Evolutionary conservation across 2,329 filamentous ascomycete species (phyloP), one percentile per base, ranked within the genome.

Genomic region (Penicillium corylophilum): DNA sequence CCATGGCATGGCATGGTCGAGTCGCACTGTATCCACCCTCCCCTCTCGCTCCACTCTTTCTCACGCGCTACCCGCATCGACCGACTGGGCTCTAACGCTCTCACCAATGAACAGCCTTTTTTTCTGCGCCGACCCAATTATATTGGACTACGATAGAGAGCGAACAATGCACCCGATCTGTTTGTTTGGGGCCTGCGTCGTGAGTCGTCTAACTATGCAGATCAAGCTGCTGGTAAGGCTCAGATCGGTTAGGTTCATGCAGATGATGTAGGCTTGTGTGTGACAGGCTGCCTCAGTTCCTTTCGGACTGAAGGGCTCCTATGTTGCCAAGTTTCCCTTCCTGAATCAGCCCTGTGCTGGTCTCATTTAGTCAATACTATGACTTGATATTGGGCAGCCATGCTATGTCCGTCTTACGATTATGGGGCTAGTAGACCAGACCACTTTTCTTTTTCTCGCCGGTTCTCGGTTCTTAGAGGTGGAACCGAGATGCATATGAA

Each of bases 1-100:
- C 48, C 44, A 58, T 61, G 56, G 57, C 44, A 58, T 61, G 56
- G 57, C 54, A 54, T 63, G 59, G 59, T 53, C 54, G 50, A 62
- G 59, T 61, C 56, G 59, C 61, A 60, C 49, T 55, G 40, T 8
- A 48, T 45, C 39, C 56, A 38, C 44, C 36, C 48, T 46, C 46
- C 36, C 45, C 18, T 28, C 51, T 24, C 15, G 38, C 46, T 47
- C 36, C 18, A 31, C 20, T 41, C 42, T 53, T 57, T 33, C 47
- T 56, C 56, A 61, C 57, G 59, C 57, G 59, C 59, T 61, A 59
- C 49, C 53, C 57, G 55, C 55, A 49, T 41, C 42, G 4, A 50
- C 48, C 6, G 40, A 38, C 31, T 39, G 43, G 47, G 31, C 26
- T 59, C 51, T 52, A 54, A 56, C 53, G 57, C 54, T 51, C 9